Evolutionary conservation across 2,329 filamentous ascomycete species (phyloP), one percentile per base, ranked within the genome.

Genomic region (Alternaria burnsii): DNA sequence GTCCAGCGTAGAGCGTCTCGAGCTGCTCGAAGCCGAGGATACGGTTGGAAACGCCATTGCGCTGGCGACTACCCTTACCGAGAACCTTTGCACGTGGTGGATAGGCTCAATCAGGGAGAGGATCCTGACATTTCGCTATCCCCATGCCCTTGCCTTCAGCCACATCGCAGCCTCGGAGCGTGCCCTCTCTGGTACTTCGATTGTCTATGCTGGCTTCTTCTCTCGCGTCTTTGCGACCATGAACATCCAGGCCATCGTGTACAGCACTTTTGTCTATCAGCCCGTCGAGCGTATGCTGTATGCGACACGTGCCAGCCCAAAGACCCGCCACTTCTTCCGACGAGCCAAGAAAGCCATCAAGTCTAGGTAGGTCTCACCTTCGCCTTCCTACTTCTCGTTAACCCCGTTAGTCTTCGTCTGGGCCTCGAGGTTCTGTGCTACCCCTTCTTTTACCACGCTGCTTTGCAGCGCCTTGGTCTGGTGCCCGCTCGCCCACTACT

Each of bases 41-140:
- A 70, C 62, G 0, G 66, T 65, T 14, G 76, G 76, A 36, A 72
- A 72, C 52, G 52, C 52, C 2, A 55, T 77, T 22, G 67, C 69
- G n/a, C 55, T 72, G 18, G 55, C 66, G 1, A 68, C 69, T 16
- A 72, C 68, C 6, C 59, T 76, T 8, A 48, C 68, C 10, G 68
- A 73, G 46, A 73, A 74, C 38, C 22, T 73, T 12, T 76, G 73
- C 48, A 75, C 71, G 9, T 78, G 75, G 75, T 78, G 76, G 76
- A 69, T 77, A 59, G 74, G 74, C 16, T 68, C 68, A 2, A 55
- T 77, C 20, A 59, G 75, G 47, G 68, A 75, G 36, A 70, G 75
- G 12, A 46, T 77, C 22, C 51, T 76, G 42, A 73, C 74, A 10
- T 78, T 78, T 56, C 71, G 61, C 26, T 68, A 73, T 43, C 64